Conservation (phyloP, 1,139 yeast genomes). For the Geotrichum candidum region DNA sequence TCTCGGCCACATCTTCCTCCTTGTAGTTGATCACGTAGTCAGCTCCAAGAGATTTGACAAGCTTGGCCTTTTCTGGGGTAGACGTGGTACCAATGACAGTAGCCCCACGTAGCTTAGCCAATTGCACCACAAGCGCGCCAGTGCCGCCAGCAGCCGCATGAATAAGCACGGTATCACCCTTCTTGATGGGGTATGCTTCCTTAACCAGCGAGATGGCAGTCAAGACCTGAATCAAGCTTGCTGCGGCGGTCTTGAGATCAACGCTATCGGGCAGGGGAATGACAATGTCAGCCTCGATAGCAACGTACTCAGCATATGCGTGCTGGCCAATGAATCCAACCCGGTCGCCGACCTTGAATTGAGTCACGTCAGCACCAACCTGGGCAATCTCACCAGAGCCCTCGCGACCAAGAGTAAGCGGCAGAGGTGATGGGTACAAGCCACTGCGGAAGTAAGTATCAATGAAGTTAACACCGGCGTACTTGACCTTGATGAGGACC, state of each 20-base stretch:
- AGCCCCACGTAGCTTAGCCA: constrained; percentile 59
- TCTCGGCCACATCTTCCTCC: constrained; percentile 50
- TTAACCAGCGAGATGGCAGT: constrained; percentile 68
- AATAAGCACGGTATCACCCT: constrained; percentile 63
- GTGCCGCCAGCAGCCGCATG: constrained; percentile 97
- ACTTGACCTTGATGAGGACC: constrained; percentile 62
- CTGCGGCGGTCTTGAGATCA: constrained; percentile 52
- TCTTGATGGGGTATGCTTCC: constrained; percentile 60
- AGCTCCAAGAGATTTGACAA: constrained; percentile 68
- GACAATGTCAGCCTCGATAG: constrained; percentile 34
- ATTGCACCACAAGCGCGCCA: constrained; percentile 63
- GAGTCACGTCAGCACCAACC: constrained; percentile 54
- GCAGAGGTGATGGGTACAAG: constrained; percentile 53
- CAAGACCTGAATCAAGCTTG: constrained; percentile 61
- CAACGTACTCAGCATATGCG: constrained; percentile 71
- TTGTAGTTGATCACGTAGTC: constrained; percentile 60
- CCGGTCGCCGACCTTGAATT: constrained; percentile 62
- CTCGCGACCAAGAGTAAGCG: constrained; percentile 73
- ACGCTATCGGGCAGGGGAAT: constrained; percentile 47
- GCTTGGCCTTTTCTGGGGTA: constrained; percentile 45
- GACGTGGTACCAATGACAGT: constrained; percentile 83
- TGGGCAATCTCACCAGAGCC: constrained; percentile 72
- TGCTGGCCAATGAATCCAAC: constrained; percentile 50
- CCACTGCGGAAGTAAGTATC: constrained; percentile 81
- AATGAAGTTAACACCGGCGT: constrained; percentile 75